phyloP scores from a whole-genome alignment of 352 stramenopile genomes.

The Phytophthora lateralis region DNA sequence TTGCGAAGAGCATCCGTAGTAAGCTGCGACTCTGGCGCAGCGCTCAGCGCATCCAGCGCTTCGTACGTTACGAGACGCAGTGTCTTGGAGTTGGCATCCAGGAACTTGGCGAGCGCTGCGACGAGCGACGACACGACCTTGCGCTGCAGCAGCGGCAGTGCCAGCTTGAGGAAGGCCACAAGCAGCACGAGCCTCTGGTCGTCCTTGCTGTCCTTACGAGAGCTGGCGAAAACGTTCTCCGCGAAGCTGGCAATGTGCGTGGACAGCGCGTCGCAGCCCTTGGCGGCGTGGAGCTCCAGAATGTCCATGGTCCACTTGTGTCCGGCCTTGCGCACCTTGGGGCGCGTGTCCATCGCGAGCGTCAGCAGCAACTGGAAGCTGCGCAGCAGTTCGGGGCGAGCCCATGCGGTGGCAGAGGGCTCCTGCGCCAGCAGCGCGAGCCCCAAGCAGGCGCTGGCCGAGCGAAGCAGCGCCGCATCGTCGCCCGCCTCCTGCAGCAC shows the following conservation, averaged over 20 bases:
- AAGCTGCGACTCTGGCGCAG: constrained; percentile 60
- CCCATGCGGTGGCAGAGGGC: constrained; percentile 61
- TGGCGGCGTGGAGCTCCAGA: constrained; percentile 68
- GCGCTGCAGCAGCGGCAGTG: constrained; percentile 76
- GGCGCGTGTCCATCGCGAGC: constrained; percentile 76
- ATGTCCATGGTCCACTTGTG: constrained; percentile 80
- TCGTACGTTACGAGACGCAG: constrained; percentile 82
- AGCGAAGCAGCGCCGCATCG: constrained; percentile 67
- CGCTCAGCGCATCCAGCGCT: constrained; percentile 63
- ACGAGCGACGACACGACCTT: constrained; percentile 84
- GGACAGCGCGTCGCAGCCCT: constrained; percentile 79
- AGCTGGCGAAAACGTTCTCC: constrained; percentile 78
- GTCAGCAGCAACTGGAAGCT: constrained; percentile 82
- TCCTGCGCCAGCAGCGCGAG: constrained; percentile 77
- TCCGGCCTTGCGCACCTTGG: constrained; percentile 84
- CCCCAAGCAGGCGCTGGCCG: constrained; percentile 64
- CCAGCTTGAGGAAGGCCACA: constrained; percentile 81
- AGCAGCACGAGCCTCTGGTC: constrained; percentile 77
- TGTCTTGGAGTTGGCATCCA: constrained; percentile 78
- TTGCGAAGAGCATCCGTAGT: constrained; percentile 70
- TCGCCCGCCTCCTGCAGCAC: constrained; percentile 73
- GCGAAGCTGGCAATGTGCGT: constrained; percentile 89
- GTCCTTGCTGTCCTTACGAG: constrained; percentile 54
- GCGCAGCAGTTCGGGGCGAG: constrained; percentile 68
- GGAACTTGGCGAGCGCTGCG: constrained; percentile 71